Conservation (phyloP, 1,139 yeast genomes). For the Saccharomycopsis hybrid region DNA sequence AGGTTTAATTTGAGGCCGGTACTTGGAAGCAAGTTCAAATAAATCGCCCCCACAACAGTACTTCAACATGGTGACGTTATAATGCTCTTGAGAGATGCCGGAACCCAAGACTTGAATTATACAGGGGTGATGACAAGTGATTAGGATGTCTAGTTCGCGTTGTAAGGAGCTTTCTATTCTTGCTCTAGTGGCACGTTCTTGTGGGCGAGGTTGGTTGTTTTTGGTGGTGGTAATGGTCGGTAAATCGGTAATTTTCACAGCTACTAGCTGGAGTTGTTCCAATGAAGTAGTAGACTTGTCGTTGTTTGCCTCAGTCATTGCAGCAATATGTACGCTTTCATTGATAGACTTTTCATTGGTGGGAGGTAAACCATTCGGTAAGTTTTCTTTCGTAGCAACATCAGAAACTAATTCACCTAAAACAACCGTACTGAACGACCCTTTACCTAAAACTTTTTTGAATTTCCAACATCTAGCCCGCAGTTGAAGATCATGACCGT, state of each 20-base stretch:
- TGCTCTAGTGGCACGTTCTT: conserved; percentile 33
- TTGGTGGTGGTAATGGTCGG: conserved; percentile 1
- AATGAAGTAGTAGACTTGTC: not conserved
- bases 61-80: conserved; percentile 52
- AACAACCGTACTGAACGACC: conserved; percentile 55
- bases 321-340: conserved; percentile 26
- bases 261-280: conserved; percentile 24
- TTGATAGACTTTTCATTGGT: conserved; percentile 12
- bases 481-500: conserved; percentile 24
- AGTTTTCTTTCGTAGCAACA: not conserved
- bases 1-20: conserved; percentile 36
- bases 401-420: conserved; percentile 31
- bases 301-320: conserved; percentile 31
- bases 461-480: conserved; percentile 26
- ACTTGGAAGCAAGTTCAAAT: conserved; percentile 51
- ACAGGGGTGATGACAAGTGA: conserved; percentile 37
- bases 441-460: conserved; percentile 42
- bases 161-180: conserved; percentile 62
- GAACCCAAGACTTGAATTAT: conserved; percentile 31
- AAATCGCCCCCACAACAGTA: conserved; percentile 83
- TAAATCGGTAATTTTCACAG: conserved; percentile 17
- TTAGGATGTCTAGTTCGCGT: conserved; percentile 68
- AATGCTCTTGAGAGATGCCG: conserved; percentile 26
- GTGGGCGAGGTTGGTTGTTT: conserved; percentile 26
- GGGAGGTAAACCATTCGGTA: not conserved